phyloP scores from a whole-genome alignment of 1,284 basidiomycete genomes.

The Gomphus bonarii region DNA sequence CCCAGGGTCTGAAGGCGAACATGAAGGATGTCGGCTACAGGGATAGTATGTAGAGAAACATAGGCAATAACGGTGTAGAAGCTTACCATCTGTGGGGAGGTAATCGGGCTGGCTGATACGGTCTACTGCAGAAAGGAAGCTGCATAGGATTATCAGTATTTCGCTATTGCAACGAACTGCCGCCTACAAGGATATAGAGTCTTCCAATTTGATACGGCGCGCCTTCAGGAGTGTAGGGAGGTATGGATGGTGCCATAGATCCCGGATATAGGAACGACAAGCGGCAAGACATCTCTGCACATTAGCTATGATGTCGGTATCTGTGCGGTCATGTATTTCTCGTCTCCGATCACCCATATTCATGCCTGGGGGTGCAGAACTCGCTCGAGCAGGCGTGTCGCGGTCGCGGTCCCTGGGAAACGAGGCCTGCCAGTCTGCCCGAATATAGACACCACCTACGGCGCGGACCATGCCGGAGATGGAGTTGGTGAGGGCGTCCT shows the following conservation, averaged over 20 bases:
- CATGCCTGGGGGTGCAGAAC: slow-evolving; percentile 4
- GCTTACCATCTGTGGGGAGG: slow-evolving; percentile 57
- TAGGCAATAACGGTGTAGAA: neutral
- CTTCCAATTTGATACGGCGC: slow-evolving; percentile 64
- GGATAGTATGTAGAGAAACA: slow-evolving; percentile 17
- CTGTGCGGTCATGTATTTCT: slow-evolving; percentile 2
- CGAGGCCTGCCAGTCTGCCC: slow-evolving; percentile 61
- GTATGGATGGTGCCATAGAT: slow-evolving; percentile 59
- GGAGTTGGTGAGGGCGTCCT: slow-evolving; percentile 50
- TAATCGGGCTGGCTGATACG: slow-evolving; percentile 60
- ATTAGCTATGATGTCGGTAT: slow-evolving; percentile 15
- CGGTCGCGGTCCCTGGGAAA: neutral
- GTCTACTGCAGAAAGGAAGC: slow-evolving; percentile 62
- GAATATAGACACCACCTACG: slow-evolving; percentile 57
- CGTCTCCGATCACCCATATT: slow-evolving; percentile 4
- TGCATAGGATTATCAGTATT: slow-evolving; percentile 21
- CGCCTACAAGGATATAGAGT: slow-evolving; percentile 74
- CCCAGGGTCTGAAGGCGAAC: slow-evolving; percentile 80
- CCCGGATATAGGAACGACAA: slow-evolving; percentile 9
- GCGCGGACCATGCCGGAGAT: slow-evolving; percentile 34
- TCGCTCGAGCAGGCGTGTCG: slow-evolving; percentile 1
- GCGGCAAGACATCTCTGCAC: slow-evolving; percentile 1
- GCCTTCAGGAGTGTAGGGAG: slow-evolving; percentile 56
- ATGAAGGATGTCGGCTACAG: slow-evolving; percentile 70
- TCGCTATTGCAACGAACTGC: neutral